Evolutionary conservation across 2,329 filamentous ascomycete genomes (phyloP), one percentile per base, ranked within the genome.

Genomic region (Epichloe aotearoae): DNA sequence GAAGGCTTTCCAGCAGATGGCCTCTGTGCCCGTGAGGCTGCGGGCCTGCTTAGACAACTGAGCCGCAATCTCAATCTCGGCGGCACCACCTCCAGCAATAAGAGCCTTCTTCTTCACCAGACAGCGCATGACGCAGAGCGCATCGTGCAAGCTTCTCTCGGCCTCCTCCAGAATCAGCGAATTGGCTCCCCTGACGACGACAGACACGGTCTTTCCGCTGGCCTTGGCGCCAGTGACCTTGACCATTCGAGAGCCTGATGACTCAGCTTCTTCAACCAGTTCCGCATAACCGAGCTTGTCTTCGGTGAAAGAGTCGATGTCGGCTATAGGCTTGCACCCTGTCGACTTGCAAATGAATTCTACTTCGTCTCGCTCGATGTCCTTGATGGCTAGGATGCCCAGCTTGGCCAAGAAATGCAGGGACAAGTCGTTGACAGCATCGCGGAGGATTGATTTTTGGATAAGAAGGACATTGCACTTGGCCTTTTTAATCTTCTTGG

Each of bases 401-500:
- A 97, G 84, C 69, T 96, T 95, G 62, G 93, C 88, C 57, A 98
- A 78, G 79, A 98, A 98, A 73, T 98, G 93, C 57, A 98, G 79
- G 55, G 88, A 95, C 52, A 98, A 79, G 62, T 98, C 93, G 73
- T 98, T 98, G 67, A 98, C 90, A 37, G 93, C 93, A 63, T 98
- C 93, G 60, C 93, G 84, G 53, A 98, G 82, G 61, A 98, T 98
- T 14, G 91, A 97, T 73, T 98, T 98, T 66, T 98, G 93, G 60
- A 98, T 97, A 59, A 98, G 77, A 43, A 97, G 82, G 42, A 98
- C 93, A 63, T 98, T 98, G 74, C 93, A 98, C 76, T 97, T 98
- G 59, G 93, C 90, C 79, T 97, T 98, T 75, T 97, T 96, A 71
- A 98, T 98, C 79, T 97, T 98, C 81, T 98, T 97, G 66, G 94